Conservation (phyloP, 208 protist species). For the Wallacemonas collosoma region DNA sequence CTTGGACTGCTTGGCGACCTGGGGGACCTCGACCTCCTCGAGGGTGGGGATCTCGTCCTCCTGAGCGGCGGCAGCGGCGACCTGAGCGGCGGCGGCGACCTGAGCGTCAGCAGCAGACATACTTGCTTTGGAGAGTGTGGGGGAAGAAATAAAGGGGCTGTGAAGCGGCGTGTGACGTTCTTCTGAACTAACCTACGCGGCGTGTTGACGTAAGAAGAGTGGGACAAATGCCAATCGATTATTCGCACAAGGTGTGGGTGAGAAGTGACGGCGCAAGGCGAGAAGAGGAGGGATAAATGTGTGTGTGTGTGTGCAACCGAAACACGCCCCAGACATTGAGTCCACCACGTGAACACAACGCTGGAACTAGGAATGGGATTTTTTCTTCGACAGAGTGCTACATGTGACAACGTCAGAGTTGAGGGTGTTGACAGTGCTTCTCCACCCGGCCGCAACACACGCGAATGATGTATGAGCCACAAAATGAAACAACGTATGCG, state of each 20-base stretch:
- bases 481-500: no score
- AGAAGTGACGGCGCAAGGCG: no score
- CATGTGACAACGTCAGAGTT: no score
- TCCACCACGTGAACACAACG: no score
- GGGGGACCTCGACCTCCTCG: slow-evolving; percentile 68
- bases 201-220: slow-evolving; percentile 3
- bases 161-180: slow-evolving; percentile 1
- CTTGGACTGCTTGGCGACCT: slow-evolving; percentile 87
- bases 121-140: slow-evolving; percentile 7
- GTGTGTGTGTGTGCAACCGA: background rate
- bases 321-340: background rate
- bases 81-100: slow-evolving; percentile 47
- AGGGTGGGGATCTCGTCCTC: slow-evolving; percentile 81
- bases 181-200: slow-evolving; percentile 12
- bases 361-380: no score
- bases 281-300: background rate
- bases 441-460: no score
- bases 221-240: background rate
- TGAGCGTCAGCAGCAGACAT: slow-evolving; percentile 65
- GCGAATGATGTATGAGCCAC: no score
- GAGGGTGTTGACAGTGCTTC: no score
- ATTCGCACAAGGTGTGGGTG: no score
- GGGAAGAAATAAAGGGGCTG: slow-evolving; percentile 8
- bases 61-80: slow-evolving; percentile 41
- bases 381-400: no score